phyloP scores from a whole-genome alignment of 108 stramenopile species.

The Discostella pseudostelligera region DNA sequence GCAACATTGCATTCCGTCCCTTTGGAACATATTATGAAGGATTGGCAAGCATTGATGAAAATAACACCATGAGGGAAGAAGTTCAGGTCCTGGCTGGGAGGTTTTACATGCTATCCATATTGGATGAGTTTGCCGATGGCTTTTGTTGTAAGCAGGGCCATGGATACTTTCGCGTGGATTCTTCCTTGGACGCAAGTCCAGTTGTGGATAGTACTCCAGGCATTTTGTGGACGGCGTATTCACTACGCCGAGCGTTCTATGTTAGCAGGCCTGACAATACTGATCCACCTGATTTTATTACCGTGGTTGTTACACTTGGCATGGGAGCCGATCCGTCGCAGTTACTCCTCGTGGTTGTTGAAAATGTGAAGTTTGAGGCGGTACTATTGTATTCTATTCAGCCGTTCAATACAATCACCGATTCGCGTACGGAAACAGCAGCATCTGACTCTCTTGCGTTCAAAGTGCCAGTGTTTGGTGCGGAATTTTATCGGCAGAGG shows the following conservation, averaged over 20 bases:
- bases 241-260: constrained; percentile 35
- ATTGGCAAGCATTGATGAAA: constrained; percentile 19
- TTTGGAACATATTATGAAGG: constrained; percentile 36
- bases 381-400: constrained; percentile 37
- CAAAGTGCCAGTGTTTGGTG: constrained; percentile 39
- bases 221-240: constrained; percentile 35
- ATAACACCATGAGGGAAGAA: constrained; percentile 33
- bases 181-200: constrained; percentile 3
- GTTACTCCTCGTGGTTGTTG: constrained; percentile 28
- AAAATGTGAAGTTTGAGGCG: constrained; percentile 35
- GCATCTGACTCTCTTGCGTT: constrained; percentile 22
- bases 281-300: constrained; percentile 18
- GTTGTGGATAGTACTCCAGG: constrained; percentile 32
- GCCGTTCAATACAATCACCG: constrained; percentile 24
- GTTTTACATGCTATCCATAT: constrained; percentile 36
- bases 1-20: constrained; percentile 29
- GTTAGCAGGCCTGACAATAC: constrained; percentile 14
- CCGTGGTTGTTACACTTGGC: constrained; percentile 34
- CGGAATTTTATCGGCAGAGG: constrained; percentile 31
- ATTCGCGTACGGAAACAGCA: constrained; percentile 5
- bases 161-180: constrained; percentile 42
- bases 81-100: constrained; percentile 24
- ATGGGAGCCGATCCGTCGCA: constrained; percentile 30
- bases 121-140: constrained; percentile 47
- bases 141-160: constrained; percentile 42